Evolutionary conservation across 257 asterid species (phyloP), one percentile per base, ranked within the genome.

Genomic region (Scutellaria barbata): DNA sequence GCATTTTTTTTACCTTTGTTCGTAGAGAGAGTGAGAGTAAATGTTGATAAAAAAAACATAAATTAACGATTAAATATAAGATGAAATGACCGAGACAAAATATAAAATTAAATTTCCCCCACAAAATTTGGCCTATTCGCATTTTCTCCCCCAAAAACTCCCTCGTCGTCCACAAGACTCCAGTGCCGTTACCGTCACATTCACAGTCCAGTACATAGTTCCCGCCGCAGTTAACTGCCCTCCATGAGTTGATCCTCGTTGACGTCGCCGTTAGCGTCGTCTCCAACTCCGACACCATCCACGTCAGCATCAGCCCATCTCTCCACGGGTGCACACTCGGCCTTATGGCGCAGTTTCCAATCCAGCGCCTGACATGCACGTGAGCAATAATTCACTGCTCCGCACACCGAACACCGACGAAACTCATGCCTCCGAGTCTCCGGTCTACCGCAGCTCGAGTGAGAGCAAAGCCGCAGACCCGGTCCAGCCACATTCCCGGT

Each of bases 291-390:
- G n/a, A n/a, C n/a, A n/a, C 62, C 63, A 3, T 76, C 79, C 0
- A 12, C 83, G 0, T 75, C 79, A 7, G 72, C 84, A 7, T 74
- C 85, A 0, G 72, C 78, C 90, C 84, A 77, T 63, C 87, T 72
- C 76, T 84, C 93, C 5, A 70, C 85, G 1, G 96, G 93, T 3
- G 80, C 72, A 63, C 99, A 94, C 84, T 85, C 95, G 58, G 68
- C 83, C 80, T 91, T 94, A 57, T 94, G 99, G 58, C 96, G 88
- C 81, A 80, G 81, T 85, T 89, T 89, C 99, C 99, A 94, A 69
- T 94, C 99, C 73, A 94, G 81, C 70, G 98, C 96, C 71, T 94
- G 99, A 59, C 99, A 94, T 3, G 97, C 97, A 57, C 97, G 96
- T 13, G 99, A 94, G 85, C 99, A 94, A 45, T 94, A 94, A 71